Base-by-base conservation (phyloP, 2,329 filamentous ascomycete species). In the Colletotrichum abscissum region DNA sequence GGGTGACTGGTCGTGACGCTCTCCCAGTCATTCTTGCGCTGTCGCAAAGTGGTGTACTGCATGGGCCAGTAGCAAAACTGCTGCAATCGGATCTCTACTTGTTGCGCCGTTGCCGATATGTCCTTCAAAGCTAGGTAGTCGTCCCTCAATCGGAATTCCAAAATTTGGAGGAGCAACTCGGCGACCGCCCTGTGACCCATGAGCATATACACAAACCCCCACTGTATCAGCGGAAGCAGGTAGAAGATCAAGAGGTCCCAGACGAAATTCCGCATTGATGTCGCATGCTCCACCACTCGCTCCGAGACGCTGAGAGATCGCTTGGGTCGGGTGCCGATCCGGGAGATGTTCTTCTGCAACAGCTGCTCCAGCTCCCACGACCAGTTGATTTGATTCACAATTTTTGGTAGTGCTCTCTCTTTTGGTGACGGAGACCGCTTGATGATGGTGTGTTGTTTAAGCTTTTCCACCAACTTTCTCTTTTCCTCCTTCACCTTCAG, bases 1-100 rank as follows among this genome's bases (percentile, higher is more conserved):
- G 96, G 95, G 82, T 99, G 96, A 78, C 93, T 98, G 60, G 93
- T 97, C 0, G 95, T 98, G 68, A 98, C 93, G 81, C 96, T 98
- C 72, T 95, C 94, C 96, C 97, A 98, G 78, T 97, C 95, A 75
- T 92, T 92, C 80, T 97, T 97, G 52, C 95, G 89, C 79, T 94
- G 92, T n/a, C 95, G 92, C 59, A 99, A 84, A 19, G 95, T 98
- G 56, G 96, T 89, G 80, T 98, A 98, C 81, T 99, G 96, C 83
- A 97, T 95, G 2, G 97, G 97, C 95, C 96, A 98, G 82, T 99
- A 99, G 83, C 96, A 98, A 80, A 98, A 98, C 81, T 99, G 97
- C 80, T 98, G 95, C 26, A 99, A 88, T 5, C 97, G 93, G 76
- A 99, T 98, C 83, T 99, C 97, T 46, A 99, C 92, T 82, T 99